phyloP scores from a whole-genome alignment of 306 rosid genomes.

The Cicer cuneatum region DNA sequence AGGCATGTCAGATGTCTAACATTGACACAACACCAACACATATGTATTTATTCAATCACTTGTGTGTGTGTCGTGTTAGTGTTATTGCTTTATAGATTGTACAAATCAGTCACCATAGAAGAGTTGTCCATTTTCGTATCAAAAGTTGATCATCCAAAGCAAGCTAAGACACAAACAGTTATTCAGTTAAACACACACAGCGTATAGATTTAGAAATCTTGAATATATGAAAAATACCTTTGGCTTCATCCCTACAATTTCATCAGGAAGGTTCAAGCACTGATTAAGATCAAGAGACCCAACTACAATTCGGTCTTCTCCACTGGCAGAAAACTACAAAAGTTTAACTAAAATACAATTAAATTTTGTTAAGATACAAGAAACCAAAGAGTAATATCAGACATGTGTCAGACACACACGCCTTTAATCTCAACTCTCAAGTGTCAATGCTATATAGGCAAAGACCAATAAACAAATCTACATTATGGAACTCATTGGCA shows the following conservation, averaged over 20 bases:
- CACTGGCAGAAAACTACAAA: slow-evolving; percentile 72
- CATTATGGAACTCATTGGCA: not conserved
- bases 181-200: not conserved
- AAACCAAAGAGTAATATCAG: slow-evolving; percentile 33
- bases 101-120: slow-evolving; percentile 25
- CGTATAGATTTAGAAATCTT: slow-evolving; percentile 23
- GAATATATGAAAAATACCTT: slow-evolving; percentile 59
- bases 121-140: not conserved
- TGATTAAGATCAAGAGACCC: slow-evolving; percentile 86
- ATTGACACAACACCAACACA: too few relatives aligned
- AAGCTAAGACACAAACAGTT: not conserved
- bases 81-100: not conserved
- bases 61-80: too few relatives aligned
- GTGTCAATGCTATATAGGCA: too few relatives aligned
- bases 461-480: not conserved
- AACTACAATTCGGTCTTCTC: slow-evolving; percentile 79
- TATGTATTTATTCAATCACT: too few relatives aligned
- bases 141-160: not conserved
- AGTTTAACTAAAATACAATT: slow-evolving; percentile 34
- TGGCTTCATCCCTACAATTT: slow-evolving; percentile 77
- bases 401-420: too few relatives aligned
- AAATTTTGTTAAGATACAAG: slow-evolving; percentile 32
- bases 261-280: slow-evolving; percentile 88
- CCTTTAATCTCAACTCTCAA: too few relatives aligned
- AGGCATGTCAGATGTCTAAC: too few relatives aligned